Percentiles rank a stretch among this genome's conserved stretches.
These are phyloP conservation scores for Solanum habrochaites DNA, from an alignment of 257 asterid species.

Conservation along the genomic window DNA sequence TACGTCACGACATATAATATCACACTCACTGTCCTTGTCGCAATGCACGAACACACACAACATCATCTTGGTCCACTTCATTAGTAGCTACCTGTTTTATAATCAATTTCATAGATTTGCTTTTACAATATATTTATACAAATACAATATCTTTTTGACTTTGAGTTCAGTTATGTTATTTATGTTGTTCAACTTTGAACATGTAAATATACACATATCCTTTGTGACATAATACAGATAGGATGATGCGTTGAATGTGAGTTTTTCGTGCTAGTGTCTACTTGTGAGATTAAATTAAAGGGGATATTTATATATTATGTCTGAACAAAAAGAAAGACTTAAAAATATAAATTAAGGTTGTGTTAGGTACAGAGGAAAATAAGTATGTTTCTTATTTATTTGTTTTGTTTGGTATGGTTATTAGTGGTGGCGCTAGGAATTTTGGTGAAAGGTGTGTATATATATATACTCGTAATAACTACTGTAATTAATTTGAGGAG, in stretches of 20 bases:
- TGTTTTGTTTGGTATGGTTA: background rate
- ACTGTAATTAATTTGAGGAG: background rate
- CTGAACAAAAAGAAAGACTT: background rate
- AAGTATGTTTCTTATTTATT: background rate
- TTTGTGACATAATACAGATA: background rate
- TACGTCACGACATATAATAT: background rate
- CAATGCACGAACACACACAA: background rate
- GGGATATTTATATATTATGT: no score
- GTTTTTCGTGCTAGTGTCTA: background rate
- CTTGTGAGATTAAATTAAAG: background rate
- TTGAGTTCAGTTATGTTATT: background rate
- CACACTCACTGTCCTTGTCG: background rate
- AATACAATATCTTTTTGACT: background rate
- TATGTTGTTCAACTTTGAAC: background rate
- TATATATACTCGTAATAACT: no score
- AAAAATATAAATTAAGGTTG: background rate
- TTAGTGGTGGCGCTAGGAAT: background rate
- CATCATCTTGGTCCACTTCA: background rate
- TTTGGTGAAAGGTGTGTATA: background rate
- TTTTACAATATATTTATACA: no score
- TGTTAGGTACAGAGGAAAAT: background rate
- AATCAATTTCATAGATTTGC: no score
- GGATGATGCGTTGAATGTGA: background rate
- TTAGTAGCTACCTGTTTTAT: background rate
- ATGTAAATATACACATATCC: no score